Conservation (phyloP, 306 rosid species). For the peach (Prunus persica) region Prunus_persica_NCBIv2 NC_034009.1:11384501-11385000, state of each 20-base stretch:
- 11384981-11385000: slow-evolving; percentile 94
- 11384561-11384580: background rate
- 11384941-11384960: slow-evolving; percentile 59
- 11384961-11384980: slow-evolving; percentile 72
- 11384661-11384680: background rate
- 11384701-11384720: slow-evolving; percentile 70
- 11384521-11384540: slow-evolving; percentile 90
- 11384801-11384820: slow-evolving; percentile 45
- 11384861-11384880: background rate
- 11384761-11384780: slow-evolving; percentile 74
- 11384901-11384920: slow-evolving; percentile 52
- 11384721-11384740: slow-evolving; percentile 79
- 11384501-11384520: slow-evolving; percentile 63
- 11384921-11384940: slow-evolving; percentile 60
- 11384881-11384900: background rate
- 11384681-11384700: slow-evolving; percentile 61
- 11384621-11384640: background rate
- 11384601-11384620: background rate
- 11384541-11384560: slow-evolving; percentile 85
- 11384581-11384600: background rate
- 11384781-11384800: slow-evolving; percentile 78
- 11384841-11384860: background rate
- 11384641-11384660: background rate
- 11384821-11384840: background rate
- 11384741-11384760: slow-evolving; percentile 84